A percentile compares a stretch with the other conserved stretches of the same genome.
These are phyloP conservation scores for Rhododendron ferrugineum DNA, from an alignment of 148 eudicot species.

Conservation along the genomic window DNA sequence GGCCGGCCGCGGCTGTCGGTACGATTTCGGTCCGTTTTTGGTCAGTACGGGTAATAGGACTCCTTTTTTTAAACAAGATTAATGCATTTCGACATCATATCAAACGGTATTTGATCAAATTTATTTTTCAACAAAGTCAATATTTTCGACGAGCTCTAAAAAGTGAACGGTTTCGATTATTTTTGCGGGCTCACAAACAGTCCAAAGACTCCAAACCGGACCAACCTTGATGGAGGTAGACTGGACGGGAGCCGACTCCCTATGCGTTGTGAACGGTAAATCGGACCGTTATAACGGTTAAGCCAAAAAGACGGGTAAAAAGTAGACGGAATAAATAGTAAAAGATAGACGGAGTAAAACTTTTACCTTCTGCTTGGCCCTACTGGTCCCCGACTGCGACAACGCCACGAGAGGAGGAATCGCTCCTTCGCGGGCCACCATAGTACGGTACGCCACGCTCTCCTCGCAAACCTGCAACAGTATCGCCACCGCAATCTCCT, in stretches of 20 bases:
- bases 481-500: slow-evolving; percentile 74
- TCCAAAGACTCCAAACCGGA: too few species aligned
- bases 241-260: neutral
- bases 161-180: too few species aligned
- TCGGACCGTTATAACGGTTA: neutral
- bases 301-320: neutral
- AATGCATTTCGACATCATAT: too few species aligned
- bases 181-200: too few species aligned
- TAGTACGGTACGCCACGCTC: slow-evolving; percentile 49
- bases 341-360: neutral
- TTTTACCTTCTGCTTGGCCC: slow-evolving; percentile 77
- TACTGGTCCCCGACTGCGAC: slow-evolving; percentile 75
- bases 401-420: slow-evolving; percentile 85
- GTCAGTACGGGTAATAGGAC: too few species aligned
- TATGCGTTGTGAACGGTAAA: neutral
- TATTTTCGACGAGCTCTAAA: too few species aligned
- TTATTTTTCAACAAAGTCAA: too few species aligned
- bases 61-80: too few species aligned
- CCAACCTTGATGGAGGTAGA: too few species aligned
- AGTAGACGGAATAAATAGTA: neutral
- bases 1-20: too few species aligned
- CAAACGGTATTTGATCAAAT: too few species aligned
- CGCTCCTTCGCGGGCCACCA: slow-evolving; percentile 96
- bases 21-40: too few species aligned
- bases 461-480: slow-evolving; percentile 66